These are phyloP conservation scores for Salix caprea DNA, from an alignment of 345 rosid genomes.

Conservation along the genomic window DNA sequence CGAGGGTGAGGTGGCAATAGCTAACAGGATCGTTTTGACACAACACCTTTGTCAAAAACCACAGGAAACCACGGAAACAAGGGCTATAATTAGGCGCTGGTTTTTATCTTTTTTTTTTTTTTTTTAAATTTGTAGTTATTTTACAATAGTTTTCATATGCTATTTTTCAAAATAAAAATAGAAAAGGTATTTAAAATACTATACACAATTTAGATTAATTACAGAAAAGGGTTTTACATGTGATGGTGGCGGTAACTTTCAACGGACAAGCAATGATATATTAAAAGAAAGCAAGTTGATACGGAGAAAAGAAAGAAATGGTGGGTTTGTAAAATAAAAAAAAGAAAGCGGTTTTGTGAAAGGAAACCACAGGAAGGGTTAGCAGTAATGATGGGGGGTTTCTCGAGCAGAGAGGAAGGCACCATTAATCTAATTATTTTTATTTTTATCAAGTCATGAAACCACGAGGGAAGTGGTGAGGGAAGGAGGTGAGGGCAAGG, in stretches of 20 bases:
- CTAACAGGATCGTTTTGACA: too few relatives aligned
- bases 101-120: too few relatives aligned
- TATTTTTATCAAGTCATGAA: background rate
- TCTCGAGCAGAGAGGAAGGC: slow-evolving; percentile 12
- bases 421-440: background rate
- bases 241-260: too few relatives aligned
- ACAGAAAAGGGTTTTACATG: background rate
- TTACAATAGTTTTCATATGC: too few relatives aligned
- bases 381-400: slow-evolving; percentile 3
- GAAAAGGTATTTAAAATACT: background rate
- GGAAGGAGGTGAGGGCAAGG: background rate
- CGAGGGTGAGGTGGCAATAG: too few relatives aligned
- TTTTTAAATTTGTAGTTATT: too few relatives aligned
- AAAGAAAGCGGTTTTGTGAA: slow-evolving; percentile 34
- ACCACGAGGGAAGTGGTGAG: slow-evolving; percentile 4
- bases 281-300: too few relatives aligned
- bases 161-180: too few relatives aligned
- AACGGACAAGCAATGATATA: too few relatives aligned
- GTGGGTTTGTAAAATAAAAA: background rate
- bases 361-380: slow-evolving; percentile 38
- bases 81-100: background rate
- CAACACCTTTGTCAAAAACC: slow-evolving; percentile 7
- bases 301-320: background rate
- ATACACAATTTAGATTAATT: background rate
- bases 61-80: background rate